Evolutionary conservation across 2,329 filamentous ascomycete species (phyloP).

Genomic region (Microcyclospora tardicrescens): DNA sequence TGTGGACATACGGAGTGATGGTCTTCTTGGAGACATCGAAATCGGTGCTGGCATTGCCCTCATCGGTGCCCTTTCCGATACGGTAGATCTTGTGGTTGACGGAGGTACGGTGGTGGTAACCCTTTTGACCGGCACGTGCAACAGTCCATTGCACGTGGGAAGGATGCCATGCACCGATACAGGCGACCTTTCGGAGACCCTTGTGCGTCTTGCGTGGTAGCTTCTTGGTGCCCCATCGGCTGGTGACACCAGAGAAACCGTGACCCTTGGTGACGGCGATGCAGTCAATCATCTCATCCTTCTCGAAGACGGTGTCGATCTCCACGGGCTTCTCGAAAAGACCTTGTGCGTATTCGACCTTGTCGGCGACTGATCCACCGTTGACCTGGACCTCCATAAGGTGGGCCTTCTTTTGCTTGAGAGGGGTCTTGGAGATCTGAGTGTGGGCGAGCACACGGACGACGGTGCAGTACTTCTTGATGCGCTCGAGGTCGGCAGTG

Average conservation of each 20-base stretch:
- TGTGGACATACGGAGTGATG: slow-evolving; percentile 85
- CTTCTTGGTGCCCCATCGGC: slow-evolving; percentile 99
- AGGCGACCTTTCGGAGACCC: slow-evolving; percentile 99
- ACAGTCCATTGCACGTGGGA: slow-evolving; percentile 99
- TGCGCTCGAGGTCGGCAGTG: slow-evolving; percentile 96
- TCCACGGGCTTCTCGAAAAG: slow-evolving; percentile 99
- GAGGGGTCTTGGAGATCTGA: slow-evolving; percentile 95
- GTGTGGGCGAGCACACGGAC: slow-evolving; percentile 98
- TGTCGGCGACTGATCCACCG: slow-evolving; percentile 88
- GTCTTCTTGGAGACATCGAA: slow-evolving; percentile 98
- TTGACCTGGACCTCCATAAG: slow-evolving; percentile 99
- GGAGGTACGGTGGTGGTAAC: slow-evolving; percentile 99
- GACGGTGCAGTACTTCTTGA: slow-evolving; percentile 99
- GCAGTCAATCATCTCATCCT: slow-evolving; percentile 98
- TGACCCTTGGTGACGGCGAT: slow-evolving; percentile 99
- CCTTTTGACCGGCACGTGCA: slow-evolving; percentile 97
- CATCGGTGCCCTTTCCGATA: slow-evolving; percentile 82
- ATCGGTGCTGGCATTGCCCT: slow-evolving; percentile 87
- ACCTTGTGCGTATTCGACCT: slow-evolving; percentile 88
- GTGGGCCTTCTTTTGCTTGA: slow-evolving; percentile 99
- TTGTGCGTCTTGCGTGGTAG: slow-evolving; percentile 99
- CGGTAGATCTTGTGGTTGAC: slow-evolving; percentile 99
- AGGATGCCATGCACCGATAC: slow-evolving; percentile 99
- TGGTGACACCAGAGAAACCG: slow-evolving; percentile 94
- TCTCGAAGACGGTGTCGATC: slow-evolving; percentile 90